Conservation (phyloP, 768 basidiomycete genomes). For the Amanita muscaria region DNA sequence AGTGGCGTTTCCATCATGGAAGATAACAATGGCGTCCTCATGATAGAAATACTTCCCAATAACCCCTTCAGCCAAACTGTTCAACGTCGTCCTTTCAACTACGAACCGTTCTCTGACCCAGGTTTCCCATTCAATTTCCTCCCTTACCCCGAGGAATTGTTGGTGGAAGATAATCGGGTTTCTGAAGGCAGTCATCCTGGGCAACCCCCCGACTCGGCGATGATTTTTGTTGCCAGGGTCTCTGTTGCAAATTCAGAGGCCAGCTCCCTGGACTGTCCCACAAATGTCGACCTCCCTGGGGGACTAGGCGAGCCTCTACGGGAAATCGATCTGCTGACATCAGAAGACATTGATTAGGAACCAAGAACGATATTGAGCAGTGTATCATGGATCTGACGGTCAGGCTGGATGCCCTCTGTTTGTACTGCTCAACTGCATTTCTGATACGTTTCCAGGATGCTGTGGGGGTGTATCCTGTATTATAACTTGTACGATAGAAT, state of each 20-base stretch:
- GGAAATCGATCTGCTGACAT: neutral
- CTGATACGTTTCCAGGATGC: too few relatives aligned
- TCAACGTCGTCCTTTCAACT: slow-evolving; percentile 18
- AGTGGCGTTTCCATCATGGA: slow-evolving; percentile 6
- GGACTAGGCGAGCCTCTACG: too few relatives aligned
- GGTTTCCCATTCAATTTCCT: slow-evolving; percentile 17
- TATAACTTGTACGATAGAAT: too few relatives aligned
- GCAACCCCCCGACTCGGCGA: slow-evolving; percentile 7
- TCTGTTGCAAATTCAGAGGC: neutral
- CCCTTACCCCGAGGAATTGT: slow-evolving; percentile 16
- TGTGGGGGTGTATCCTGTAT: too few relatives aligned
- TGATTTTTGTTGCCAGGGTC: neutral
- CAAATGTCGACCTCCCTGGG: neutral
- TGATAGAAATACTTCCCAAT: slow-evolving; percentile 28
- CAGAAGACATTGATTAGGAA: neutral
- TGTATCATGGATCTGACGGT: too few relatives aligned
- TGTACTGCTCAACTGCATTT: too few relatives aligned
- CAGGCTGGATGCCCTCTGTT: too few relatives aligned
- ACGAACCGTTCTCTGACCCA: slow-evolving; percentile 22
- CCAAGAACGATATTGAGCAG: too few relatives aligned
- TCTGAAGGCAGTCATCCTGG: neutral
- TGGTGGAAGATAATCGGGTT: neutral
- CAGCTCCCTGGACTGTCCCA: neutral
- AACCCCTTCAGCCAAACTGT: slow-evolving; percentile 30
- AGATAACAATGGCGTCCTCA: slow-evolving; percentile 25